Base-by-base conservation (phyloP, 83 land plant species). In the Picea abies region DNA sequence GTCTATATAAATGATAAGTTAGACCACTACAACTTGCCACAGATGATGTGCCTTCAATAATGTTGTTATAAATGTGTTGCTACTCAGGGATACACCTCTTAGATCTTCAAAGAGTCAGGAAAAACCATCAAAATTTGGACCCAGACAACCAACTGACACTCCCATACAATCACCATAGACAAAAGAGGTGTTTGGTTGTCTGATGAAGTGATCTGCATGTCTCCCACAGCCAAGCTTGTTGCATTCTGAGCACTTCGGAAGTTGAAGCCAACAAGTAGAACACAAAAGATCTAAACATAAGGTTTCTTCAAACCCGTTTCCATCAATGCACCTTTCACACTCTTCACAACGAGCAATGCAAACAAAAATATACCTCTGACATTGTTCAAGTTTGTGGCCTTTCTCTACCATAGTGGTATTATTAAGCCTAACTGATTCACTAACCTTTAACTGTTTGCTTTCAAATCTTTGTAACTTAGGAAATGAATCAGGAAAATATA, bases 321-420 rank as follows among this genome's bases (percentile, higher is more conserved):
- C 87, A 10, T 52, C 10, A 52, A 12, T 52, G 23, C 22, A 65
- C 3, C 8, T n/a, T 65, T 6, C 19, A 58, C 93, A 96, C 99
- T 98, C 95, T 37, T 91, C 92, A 90, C 92, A 92, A 12, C 95
- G 89, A 58, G 86, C 63, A 68, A 93, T 88, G 84, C 96, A 94
- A 56, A 26, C 29, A 26, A 81, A 62, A 10, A 82, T 86, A 79
- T 95, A 94, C 1, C 90, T 93, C 71, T 91, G 82, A 79, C 96
- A 94, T 37, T 35, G 49, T 61, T 85, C 82, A 26, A 60, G n/a
- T 20, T 69, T 47, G 2, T 76, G 81, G 2, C 85, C 25, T 79
- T 81, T 78, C 85, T 81, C 2, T 47, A 3, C 78, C 60, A 56
- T 2, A 26, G 16, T 68, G 11, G 63, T 78, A 11, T 76, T 78